These are phyloP conservation scores for Purpureocillium lavendulum DNA, from an alignment of 2,329 filamentous ascomycete species.

Conservation along the genomic window DNA sequence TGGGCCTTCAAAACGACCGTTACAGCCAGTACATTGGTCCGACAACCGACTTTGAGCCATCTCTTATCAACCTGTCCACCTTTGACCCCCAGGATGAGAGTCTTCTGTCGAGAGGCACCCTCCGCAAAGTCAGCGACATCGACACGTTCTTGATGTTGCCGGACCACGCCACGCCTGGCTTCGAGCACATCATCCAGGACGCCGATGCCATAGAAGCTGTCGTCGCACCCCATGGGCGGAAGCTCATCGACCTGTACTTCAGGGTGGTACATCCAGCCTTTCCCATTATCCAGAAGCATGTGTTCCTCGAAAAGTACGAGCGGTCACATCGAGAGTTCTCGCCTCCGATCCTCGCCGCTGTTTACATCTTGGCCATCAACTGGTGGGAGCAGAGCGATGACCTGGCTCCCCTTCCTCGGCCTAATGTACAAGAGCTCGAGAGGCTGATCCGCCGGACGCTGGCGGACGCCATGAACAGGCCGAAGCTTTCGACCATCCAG, in stretches of 20 bases:
- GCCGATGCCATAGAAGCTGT: slow-evolving; percentile 66
- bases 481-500: slow-evolving; percentile 75
- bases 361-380: slow-evolving; percentile 79
- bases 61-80: slow-evolving; percentile 70
- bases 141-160: slow-evolving; percentile 77
- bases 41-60: slow-evolving; percentile 76
- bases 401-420: slow-evolving; percentile 54
- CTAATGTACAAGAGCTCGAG: slow-evolving; percentile 67
- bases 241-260: slow-evolving; percentile 75
- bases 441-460: slow-evolving; percentile 64
- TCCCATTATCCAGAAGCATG: slow-evolving; percentile 72
- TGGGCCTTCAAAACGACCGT: slow-evolving; percentile 69
- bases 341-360: slow-evolving; percentile 66
- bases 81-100: slow-evolving; percentile 80
- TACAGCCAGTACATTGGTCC: slow-evolving; percentile 79
- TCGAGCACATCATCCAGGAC: slow-evolving; percentile 62
- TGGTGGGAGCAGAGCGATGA: slow-evolving; percentile 75
- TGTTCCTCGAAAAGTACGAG: slow-evolving; percentile 72
- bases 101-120: slow-evolving; percentile 56
- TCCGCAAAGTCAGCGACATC: slow-evolving; percentile 67
- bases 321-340: slow-evolving; percentile 66
- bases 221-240: slow-evolving; percentile 68
- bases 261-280: slow-evolving; percentile 72
- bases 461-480: slow-evolving; percentile 68
- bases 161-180: slow-evolving; percentile 62